Evolutionary conservation across 352 stramenopile genomes (phyloP).

Genomic region (Detonula confervacea): DNA sequence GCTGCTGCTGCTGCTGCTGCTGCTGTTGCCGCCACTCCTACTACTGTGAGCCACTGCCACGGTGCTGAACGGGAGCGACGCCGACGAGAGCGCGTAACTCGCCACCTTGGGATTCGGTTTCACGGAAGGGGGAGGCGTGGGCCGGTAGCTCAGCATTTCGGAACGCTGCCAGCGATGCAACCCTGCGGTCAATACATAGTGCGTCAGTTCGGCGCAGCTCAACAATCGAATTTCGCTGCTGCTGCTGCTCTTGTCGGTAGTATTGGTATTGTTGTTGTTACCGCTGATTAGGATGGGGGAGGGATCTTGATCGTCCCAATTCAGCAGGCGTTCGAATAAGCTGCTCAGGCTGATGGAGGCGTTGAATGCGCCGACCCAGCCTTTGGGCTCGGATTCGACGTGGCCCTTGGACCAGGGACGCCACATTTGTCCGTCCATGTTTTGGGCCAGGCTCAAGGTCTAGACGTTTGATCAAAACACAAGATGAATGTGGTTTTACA

Average conservation of each 20-base stretch:
- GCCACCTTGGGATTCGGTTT: constrained; percentile 40
- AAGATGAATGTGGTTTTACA: too few species aligned
- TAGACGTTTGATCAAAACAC: constrained; percentile 11
- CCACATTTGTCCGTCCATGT: constrained; percentile 86
- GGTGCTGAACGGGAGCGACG: constrained; percentile 79
- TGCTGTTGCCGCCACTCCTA: too few species aligned
- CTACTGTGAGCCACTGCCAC: constrained; percentile 59
- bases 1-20: too few species aligned
- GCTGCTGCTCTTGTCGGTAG: neutral
- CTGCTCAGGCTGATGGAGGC: constrained; percentile 84
- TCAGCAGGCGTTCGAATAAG: constrained; percentile 86
- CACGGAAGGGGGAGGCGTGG: constrained; percentile 43
- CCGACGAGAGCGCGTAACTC: constrained; percentile 39
- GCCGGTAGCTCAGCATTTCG: constrained; percentile 61
- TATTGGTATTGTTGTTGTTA: neutral
- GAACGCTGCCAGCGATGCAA: constrained; percentile 72
- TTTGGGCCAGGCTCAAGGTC: constrained; percentile 73
- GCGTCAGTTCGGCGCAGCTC: constrained; percentile 69
- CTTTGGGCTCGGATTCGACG: constrained; percentile 75
- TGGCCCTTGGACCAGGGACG: constrained; percentile 73
- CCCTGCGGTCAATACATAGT: constrained; percentile 62
- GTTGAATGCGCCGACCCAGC: constrained; percentile 89
- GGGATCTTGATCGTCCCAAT: constrained; percentile 78
- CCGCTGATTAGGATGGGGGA: constrained; percentile 46
- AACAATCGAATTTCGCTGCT: constrained; percentile 37